These are phyloP conservation scores for Saturnispora diversa DNA, from an alignment of 805 yeast species.

Conservation along the genomic window DNA sequence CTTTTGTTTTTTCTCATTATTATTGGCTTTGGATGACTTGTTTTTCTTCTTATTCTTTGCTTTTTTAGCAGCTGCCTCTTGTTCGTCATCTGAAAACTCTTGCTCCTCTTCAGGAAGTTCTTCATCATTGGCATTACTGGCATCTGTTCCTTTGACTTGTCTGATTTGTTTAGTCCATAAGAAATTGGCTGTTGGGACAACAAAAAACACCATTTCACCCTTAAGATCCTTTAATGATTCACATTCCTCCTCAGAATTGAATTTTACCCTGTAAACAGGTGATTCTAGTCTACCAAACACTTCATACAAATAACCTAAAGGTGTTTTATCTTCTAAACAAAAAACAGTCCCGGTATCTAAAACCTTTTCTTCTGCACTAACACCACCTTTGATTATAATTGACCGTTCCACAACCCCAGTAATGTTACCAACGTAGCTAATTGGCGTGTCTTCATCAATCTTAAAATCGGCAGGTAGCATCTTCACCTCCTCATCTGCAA, in stretches of 20 bases:
- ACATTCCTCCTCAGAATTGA: constrained; percentile 43
- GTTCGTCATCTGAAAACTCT: constrained; percentile 92
- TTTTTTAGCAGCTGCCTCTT: constrained; percentile 64
- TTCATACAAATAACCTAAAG: constrained; percentile 76
- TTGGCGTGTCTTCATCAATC: constrained; percentile 51
- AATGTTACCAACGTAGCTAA: constrained; percentile 66
- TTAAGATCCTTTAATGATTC: constrained; percentile 38
- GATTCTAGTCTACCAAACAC: constrained; percentile 80
- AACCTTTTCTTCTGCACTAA: constrained; percentile 79
- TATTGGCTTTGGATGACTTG: neutral
- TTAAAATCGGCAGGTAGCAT: constrained; percentile 57
- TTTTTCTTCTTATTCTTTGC: constrained; percentile 48
- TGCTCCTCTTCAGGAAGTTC: constrained; percentile 90
- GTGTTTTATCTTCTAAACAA: constrained; percentile 62
- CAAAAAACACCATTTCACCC: constrained; percentile 61
- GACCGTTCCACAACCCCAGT: constrained; percentile 63
- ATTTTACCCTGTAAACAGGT: constrained; percentile 74
- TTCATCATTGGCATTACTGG: constrained; percentile 91
- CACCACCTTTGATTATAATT: constrained; percentile 59
- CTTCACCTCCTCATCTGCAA: constrained; percentile 59
- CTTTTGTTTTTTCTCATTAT: constrained; percentile 9
- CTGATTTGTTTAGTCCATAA: constrained; percentile 67
- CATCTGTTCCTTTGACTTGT: constrained; percentile 79
- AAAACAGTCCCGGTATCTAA: constrained; percentile 74
- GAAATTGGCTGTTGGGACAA: constrained; percentile 75